Evolutionary conservation across 2,329 filamentous ascomycete species (phyloP), one percentile per base, ranked within the genome.

Genomic region (Juglanconis juglandina): DNA sequence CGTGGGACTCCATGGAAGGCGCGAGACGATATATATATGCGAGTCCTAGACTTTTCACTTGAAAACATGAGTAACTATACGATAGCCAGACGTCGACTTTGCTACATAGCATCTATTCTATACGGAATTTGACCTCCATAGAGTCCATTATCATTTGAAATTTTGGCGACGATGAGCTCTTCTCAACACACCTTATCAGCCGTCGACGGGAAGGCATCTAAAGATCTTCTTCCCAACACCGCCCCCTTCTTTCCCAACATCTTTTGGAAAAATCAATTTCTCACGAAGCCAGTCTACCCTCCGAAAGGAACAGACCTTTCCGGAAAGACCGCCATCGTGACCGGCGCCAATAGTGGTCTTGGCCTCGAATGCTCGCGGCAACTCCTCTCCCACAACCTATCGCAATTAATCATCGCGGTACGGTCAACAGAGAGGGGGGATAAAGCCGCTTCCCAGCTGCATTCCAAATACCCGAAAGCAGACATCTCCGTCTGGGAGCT

Each of bases 341-440:
- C 76, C 0, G 75, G 75, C 2, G 65, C 72, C 1, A 77, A 75
- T 57, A 68, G 66, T n/a, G 75, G 75, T 0, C 66, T 78, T 2
- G 75, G 76, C 10, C 66, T 75, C 5, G 75, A 77, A 67, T 66
- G 68, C 11, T 67, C 68, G 7, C 66, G 66, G 4, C 73, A 77
- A 58, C 66, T 77, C 17, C 67, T 75, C 14, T 63, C 67, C 0
- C 64, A 76, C 8, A 68, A 69, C 1, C 69, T 81, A 11, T 73
- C 73, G 2, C 74, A 71, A 30, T 68, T 84, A 9, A 75, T 84
- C 59, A 68, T 83, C 3, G 79, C 75, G 5, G 79, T 81, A 1
- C 79, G 82, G 3, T 77, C 73, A 2, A 37, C 62, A 0, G 61
- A 68, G 4, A 79, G 76, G 52, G 81, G 81, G 7, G 71, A 81